phyloP scores from a whole-genome alignment of 345 rosid species.

The Nasturtium officinale region DNA sequence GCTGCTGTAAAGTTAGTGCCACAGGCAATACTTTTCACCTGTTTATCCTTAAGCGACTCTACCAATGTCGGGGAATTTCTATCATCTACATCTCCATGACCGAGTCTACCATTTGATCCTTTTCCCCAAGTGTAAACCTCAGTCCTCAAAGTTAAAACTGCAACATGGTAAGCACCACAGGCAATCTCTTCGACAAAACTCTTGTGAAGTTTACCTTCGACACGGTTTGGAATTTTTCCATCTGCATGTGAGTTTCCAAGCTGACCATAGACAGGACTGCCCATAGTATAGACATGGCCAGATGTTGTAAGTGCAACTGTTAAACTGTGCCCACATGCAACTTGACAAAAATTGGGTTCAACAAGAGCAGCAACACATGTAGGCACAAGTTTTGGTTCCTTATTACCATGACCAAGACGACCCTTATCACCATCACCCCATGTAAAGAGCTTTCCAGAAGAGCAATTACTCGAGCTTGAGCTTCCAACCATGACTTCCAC shows the following conservation, averaged over 20 bases:
- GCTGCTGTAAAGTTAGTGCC: conserved; percentile 94
- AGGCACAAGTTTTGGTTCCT: conserved; percentile 88
- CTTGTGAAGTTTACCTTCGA: conserved; percentile 88
- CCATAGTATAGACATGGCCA: conserved; percentile 93
- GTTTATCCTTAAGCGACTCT: conserved; percentile 93
- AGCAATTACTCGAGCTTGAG: conserved; percentile 90
- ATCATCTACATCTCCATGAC: conserved; percentile 93
- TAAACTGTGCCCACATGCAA: conserved; percentile 91
- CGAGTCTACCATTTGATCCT: conserved; percentile 95
- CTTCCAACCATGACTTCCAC: conserved; percentile 96
- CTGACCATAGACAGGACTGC: conserved; percentile 96
- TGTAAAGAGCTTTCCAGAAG: conserved; percentile 91
- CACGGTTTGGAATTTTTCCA: conserved; percentile 80
- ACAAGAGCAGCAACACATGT: conserved; percentile 96
- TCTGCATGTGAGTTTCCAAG: conserved; percentile 89
- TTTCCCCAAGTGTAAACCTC: conserved; percentile 99
- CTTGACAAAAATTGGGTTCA: conserved; percentile 93
- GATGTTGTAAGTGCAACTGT: conserved; percentile 87
- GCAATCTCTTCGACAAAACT: conserved; percentile 91
- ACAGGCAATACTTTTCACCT: conserved; percentile 90
- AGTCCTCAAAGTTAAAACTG: conserved; percentile 83
- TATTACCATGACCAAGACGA: conserved; percentile 97
- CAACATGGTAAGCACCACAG: conserved; percentile 97
- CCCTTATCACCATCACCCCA: conserved; percentile 99
- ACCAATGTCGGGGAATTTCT: conserved; percentile 74